Evolutionary conservation across 2,329 filamentous ascomycete genomes (phyloP).

Genomic region (Rutstroemia sp.): DNA sequence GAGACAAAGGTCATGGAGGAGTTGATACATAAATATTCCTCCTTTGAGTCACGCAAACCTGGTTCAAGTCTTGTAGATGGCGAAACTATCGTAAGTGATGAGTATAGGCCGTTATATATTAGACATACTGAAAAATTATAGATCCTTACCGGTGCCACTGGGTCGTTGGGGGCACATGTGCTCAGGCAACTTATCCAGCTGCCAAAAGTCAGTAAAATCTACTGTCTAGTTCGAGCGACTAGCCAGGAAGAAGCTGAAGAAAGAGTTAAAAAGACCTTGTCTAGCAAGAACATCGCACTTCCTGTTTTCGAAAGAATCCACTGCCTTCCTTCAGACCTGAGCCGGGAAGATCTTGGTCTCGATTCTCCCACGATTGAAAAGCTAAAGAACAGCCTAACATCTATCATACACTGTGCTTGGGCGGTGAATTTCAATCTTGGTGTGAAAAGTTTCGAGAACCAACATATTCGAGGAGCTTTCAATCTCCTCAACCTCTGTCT

Average conservation of each 20-base stretch:
- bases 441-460: constrained; percentile 40
- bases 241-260: constrained; percentile 1
- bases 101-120: background rate
- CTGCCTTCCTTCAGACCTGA: constrained; percentile 35
- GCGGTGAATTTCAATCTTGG: constrained; percentile 50
- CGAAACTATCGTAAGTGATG: constrained; percentile 10
- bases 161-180: constrained; percentile 55
- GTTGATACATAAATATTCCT: constrained; percentile 38
- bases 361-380: constrained; percentile 20
- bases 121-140: constrained; percentile 11
- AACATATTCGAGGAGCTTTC: constrained; percentile 36
- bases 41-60: constrained; percentile 27
- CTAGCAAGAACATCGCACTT: constrained; percentile 13
- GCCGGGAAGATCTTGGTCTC: constrained; percentile 35
- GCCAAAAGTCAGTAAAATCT: constrained; percentile 22
- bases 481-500: constrained; percentile 37
- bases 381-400: constrained; percentile 30
- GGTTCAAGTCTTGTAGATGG: constrained; percentile 12
- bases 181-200: constrained; percentile 44
- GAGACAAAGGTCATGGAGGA: constrained; percentile 36
- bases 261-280: background rate
- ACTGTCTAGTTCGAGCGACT: constrained; percentile 41
- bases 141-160: constrained; percentile 57
- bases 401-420: constrained; percentile 46
- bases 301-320: constrained; percentile 27